Base-by-base conservation (phyloP, 2,329 filamentous ascomycete species). In the Pseudogymnoascus sp. region DNA sequence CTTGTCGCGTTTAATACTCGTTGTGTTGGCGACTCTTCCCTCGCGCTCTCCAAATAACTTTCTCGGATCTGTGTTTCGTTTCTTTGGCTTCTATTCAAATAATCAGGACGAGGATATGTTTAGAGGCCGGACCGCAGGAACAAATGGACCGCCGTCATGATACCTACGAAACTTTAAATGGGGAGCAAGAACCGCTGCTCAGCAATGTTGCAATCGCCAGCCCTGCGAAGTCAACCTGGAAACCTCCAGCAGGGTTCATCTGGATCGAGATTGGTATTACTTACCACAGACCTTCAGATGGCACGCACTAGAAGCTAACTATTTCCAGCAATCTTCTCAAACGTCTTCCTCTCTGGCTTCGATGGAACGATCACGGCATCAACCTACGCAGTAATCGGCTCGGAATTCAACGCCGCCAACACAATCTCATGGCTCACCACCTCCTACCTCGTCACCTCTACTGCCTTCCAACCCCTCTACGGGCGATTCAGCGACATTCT, bases 341-440 rank as follows among this genome's bases (percentile, higher is more conserved):
- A 87, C 65, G 84, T 88, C 5, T 88, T 88, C 64, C 78, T 88
- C 7, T 82, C 82, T 25, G 84, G 84, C 2, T 90, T 91, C 68
- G 89, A 91, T 72, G 83, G 85, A 2, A 91, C 89, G 0, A 81
- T 91, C 63, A 91, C 89, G 71, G 88, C 88, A 0, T 85, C 88
- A 1, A 89, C 85, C 1, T 89, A 91, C 71, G 86, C 87, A 2
- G 84, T 89, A 62, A 90, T 91, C 67, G 88, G 86, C 53, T 90
- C 87, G n/a, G 83, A 89, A 68, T 91, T 91, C 70, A 79, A 84
- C 66, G 83, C 88, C 2, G 86, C 87, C 10, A 90, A 91, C 70
- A 84, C 85, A 10, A 88, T 89, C 1, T 90, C 88, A 0, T 91
- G 89, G 89, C 76, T 91, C 21, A 89, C 87, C 1, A 91, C 88